A percentile compares a stretch with the other conserved stretches of the same genome.
Evolutionary conservation across 2,329 filamentous ascomycete species (phyloP).

Genomic region (Fusarium dlaminii): DNA sequence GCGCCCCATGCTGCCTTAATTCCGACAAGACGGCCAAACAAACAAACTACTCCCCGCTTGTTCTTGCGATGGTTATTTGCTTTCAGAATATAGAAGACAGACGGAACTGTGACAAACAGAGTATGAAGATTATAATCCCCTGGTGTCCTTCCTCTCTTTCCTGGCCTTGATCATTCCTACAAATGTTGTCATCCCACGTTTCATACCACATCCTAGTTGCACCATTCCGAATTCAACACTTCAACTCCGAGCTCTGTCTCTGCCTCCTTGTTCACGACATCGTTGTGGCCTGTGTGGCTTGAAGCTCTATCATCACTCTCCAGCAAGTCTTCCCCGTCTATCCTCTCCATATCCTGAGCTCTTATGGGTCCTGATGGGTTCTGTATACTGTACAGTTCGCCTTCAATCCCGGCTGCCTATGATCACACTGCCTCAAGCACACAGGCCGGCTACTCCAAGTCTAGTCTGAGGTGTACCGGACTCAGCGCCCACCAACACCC

Average conservation of each 20-base stretch:
- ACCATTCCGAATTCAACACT: conserved; percentile 15
- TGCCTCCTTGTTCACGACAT: conserved; percentile 23
- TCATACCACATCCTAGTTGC: conserved; percentile 8
- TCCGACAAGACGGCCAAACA: conserved; percentile 25
- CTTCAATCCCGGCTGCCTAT: conserved; percentile 6
- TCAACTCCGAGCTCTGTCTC: conserved; percentile 24
- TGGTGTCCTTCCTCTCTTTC: background rate
- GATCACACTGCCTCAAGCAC: conserved; percentile 15
- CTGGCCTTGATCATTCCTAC: conserved; percentile 1
- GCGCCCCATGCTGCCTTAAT: conserved; percentile 24
- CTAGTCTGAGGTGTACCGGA: conserved; percentile 21
- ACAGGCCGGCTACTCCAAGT: conserved; percentile 15
- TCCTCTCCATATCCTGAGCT: background rate
- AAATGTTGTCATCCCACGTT: background rate
- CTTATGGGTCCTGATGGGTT: background rate
- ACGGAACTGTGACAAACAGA: conserved; percentile 16
- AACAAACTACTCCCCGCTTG: conserved; percentile 21
- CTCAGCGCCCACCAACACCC: conserved; percentile 23
- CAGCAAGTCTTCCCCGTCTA: background rate
- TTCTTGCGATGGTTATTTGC: conserved; percentile 3
- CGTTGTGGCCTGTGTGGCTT: conserved; percentile 31
- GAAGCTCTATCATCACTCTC: conserved; percentile 28
- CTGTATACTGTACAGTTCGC: conserved; percentile 3
- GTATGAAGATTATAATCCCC: background rate
- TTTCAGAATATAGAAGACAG: conserved; percentile 14